These are phyloP conservation scores for Alloteropsis semialata DNA, from an alignment of 176 grass and related monocot genomes.

Conservation along the genomic window DNA sequence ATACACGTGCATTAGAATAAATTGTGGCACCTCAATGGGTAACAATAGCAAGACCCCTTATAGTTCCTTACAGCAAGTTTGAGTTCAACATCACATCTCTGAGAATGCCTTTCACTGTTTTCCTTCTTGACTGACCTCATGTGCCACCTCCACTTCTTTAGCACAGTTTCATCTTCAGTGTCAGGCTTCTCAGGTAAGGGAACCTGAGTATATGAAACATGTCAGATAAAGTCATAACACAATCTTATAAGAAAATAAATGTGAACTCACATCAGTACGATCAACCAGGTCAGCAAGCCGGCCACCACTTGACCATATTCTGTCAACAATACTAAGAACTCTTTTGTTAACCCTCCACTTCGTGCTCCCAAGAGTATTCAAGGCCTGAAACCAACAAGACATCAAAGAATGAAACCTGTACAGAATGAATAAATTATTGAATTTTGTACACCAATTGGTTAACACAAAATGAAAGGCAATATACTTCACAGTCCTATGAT, in stretches of 20 bases:
- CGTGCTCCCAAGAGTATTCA: constrained; percentile 88
- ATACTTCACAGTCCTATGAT: not conserved
- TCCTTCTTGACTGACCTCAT: constrained; percentile 57
- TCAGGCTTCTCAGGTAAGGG: constrained; percentile 79
- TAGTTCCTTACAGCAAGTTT: constrained; percentile 81
- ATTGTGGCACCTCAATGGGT: not conserved
- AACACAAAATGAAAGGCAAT: not conserved
- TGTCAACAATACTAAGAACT: constrained; percentile 88
- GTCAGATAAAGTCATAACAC: not conserved
- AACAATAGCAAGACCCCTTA: constrained; percentile 19
- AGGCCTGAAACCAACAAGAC: constrained; percentile 59
- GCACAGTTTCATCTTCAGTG: constrained; percentile 65
- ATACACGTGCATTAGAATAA: constrained; percentile 17
- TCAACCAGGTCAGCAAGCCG: constrained; percentile 87
- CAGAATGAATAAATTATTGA: not conserved
- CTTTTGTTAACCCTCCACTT: constrained; percentile 97
- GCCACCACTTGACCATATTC: constrained; percentile 94
- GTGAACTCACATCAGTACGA: constrained; percentile 72
- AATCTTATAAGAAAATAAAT: constrained; percentile 10
- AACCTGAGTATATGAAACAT: constrained; percentile 48
- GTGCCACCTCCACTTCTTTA: constrained; percentile 80
- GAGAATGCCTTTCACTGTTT: constrained; percentile 88
- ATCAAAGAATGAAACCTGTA: constrained; percentile 11
- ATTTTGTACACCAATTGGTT: not conserved
- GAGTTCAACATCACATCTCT: constrained; percentile 90